Percentiles rank a stretch among this genome's conserved stretches.
Conservation (phyloP, 371 early-diverging fungal genomes). For the Dichotomocladium elegans region DNA sequence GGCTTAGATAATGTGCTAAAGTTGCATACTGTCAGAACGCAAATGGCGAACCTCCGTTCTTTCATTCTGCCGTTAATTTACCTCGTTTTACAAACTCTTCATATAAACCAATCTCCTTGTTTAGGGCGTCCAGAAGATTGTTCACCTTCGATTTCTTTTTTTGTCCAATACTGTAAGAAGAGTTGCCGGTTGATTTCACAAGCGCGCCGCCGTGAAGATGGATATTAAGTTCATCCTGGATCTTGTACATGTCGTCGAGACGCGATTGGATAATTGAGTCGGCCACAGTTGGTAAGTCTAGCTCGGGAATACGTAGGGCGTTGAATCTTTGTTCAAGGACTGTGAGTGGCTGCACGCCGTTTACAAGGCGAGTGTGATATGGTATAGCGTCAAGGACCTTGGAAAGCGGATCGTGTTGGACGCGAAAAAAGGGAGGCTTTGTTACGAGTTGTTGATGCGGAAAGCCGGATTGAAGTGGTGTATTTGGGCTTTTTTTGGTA, state of each 20-base stretch:
- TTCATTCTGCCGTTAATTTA: slow-evolving; percentile 14
- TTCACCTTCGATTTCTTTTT: slow-evolving; percentile 44
- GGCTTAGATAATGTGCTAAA: slow-evolving; percentile 42
- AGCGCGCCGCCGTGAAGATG: slow-evolving; percentile 25
- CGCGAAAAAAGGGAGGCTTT: slow-evolving; percentile 23
- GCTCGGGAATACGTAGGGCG: slow-evolving; percentile 59
- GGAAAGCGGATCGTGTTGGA: slow-evolving; percentile 33
- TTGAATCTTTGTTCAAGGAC: slow-evolving; percentile 57
- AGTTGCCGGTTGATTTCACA: slow-evolving; percentile 24
- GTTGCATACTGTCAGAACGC: neutral
- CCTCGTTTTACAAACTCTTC: slow-evolving; percentile 77
- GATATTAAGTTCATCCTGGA: slow-evolving; percentile 24
- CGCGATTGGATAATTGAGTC: slow-evolving; percentile 59
- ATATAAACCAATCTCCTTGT: slow-evolving; percentile 65
- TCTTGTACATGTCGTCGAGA: slow-evolving; percentile 51
- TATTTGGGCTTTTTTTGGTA: slow-evolving; percentile 35
- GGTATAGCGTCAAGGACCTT: slow-evolving; percentile 37
- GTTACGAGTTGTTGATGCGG: slow-evolving; percentile 23
- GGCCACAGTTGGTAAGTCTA: slow-evolving; percentile 60
- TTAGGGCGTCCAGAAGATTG: slow-evolving; percentile 50
- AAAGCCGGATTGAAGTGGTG: slow-evolving; percentile 33
- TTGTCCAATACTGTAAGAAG: slow-evolving; percentile 27
- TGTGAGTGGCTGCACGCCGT: slow-evolving; percentile 57
- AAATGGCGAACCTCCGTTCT: too few relatives aligned
- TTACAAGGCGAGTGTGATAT: slow-evolving; percentile 48